Evolutionary conservation across 306 rosid genomes (phyloP), one percentile per base, ranked within the genome.

Genomic region (Herpetospermum pedunculosum): DNA sequence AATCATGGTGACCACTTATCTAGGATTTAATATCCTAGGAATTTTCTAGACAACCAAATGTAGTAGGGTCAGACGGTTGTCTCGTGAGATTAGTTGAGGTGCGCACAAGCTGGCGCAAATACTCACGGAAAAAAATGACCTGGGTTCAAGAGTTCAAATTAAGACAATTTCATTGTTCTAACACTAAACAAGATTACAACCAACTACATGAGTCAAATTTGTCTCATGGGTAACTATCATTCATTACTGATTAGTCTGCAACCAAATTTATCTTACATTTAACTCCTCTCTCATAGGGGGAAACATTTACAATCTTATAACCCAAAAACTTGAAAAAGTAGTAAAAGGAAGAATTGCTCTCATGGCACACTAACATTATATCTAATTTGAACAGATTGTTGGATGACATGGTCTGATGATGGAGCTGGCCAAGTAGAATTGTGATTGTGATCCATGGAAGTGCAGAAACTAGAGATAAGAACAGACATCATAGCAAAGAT

Each of bases 401-500:
- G 49, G 48, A 35, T 37, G 30, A 30, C 50, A 38, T 28, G 52
- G 5, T 29, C 15, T 19, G 49, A 65, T 23, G 30, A 40, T 38
- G 72, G 34, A 40, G 8, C 32, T 38, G 73, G 2, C 11, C 23
- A 23, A 62, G 28, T 35, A 43, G 53, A 2, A 15, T 50, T 73
- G 3, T 71, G 72, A 15, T 50, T 73, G 3, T 71, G 72, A 35
- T 19, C 62, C 44, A 75, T 62, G 48, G 69, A 49, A 69, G 38
- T 28, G 73, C 78, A 74, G 41, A 79, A 7, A 19, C 78, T 82
- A 53, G 95, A 85, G 65, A 81, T 65, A 41, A 88, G 15, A 59
- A 91, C 35, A 43, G 92, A 83, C 80, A 83, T 72, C 83, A 87
- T 83, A 69, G 85, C 78, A 73, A 84, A 16, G 25, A 77, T 38